Evolutionary conservation across 352 stramenopile genomes (phyloP).

Genomic region (Aphanomyces invadans): DNA sequence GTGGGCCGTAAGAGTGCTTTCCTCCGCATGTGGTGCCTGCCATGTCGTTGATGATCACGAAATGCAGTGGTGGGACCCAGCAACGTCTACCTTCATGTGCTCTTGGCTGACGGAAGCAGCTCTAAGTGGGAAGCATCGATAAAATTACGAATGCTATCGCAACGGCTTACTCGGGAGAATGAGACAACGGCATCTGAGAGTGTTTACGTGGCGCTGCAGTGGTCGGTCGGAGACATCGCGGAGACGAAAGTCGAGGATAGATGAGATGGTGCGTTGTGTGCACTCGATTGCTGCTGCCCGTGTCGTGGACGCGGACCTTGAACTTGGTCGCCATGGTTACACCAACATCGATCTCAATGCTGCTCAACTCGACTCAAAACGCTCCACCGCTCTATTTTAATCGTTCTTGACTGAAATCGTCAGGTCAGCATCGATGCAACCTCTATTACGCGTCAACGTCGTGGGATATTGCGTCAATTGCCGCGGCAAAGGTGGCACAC

Average conservation of each 20-base stretch:
- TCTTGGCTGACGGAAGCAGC: too few relatives aligned
- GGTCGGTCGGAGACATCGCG: background rate
- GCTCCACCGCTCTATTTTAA: background rate
- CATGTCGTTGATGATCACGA: too few relatives aligned
- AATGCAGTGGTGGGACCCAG: too few relatives aligned
- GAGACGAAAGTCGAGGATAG: background rate
- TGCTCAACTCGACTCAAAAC: background rate
- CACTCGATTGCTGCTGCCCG: conserved; percentile 18
- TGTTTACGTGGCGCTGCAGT: background rate
- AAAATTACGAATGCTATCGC: background rate
- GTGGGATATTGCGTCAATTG: conserved; percentile 4
- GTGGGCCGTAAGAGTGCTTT: too few relatives aligned
- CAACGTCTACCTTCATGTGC: too few relatives aligned
- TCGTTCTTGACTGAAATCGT: background rate
- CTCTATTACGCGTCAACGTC: background rate
- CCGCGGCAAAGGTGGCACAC: conserved; percentile 3
- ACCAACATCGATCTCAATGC: too few relatives aligned
- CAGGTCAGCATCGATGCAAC: too few relatives aligned
- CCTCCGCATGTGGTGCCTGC: too few relatives aligned
- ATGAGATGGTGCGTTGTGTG: background rate
- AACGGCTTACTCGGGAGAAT: background rate
- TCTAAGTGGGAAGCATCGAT: too few relatives aligned
- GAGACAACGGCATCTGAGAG: background rate
- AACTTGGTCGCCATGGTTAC: background rate
- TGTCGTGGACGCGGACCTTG: conserved; percentile 23